Evolutionary conservation across 2,329 filamentous ascomycete genomes (phyloP), one percentile per base, ranked within the genome.

Genomic region (Aspergillus aculeatinus): DNA sequence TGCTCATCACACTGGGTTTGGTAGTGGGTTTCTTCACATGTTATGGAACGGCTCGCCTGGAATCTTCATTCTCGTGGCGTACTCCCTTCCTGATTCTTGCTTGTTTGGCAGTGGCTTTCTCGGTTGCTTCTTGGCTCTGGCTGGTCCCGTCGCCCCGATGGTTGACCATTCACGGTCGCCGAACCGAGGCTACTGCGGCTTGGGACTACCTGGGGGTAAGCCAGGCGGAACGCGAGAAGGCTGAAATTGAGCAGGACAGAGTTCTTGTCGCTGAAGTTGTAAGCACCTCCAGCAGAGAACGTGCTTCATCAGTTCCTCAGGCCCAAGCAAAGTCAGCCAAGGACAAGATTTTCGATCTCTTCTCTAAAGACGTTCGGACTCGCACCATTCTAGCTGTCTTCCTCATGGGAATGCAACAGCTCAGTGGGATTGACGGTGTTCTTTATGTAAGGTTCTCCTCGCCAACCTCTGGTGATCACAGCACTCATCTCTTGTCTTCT

Each of bases 391-490:
- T 87, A 19, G 85, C 80, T 0, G 75, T 85, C 0, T 87, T 87
- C 61, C 70, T 87, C 55, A 80, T 88, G 69, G 81, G 77, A 1
- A 85, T 87, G 78, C 79, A 85, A 33, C 86, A 89, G 65, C 73
- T 88, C 0, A 83, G 79, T 29, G 85, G 86, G 0, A 88, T 88
- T 53, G 86, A 89, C 63, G 86, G 83, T 0, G 80, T 88, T 5
- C 76, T 87, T 25, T 88, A 86, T 60, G 83, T 85, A 68, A 69
- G 80, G 75, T 47, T 9, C 25, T 3, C 48, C 5, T 12, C n/a
- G 25, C n/a, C 25, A 5, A 10, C 19, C 4, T 6, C 3, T 42
- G 5, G 29, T 42, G 48, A 9, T 3, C 35, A 52, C 19, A 29
- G 16, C n/a, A 4, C 48, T 44, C 5, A 14, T 5, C 7, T 35